These are phyloP conservation scores for Mortierella alpina DNA, from an alignment of 192 early-diverging fungal species.

Conservation along the genomic window DNA sequence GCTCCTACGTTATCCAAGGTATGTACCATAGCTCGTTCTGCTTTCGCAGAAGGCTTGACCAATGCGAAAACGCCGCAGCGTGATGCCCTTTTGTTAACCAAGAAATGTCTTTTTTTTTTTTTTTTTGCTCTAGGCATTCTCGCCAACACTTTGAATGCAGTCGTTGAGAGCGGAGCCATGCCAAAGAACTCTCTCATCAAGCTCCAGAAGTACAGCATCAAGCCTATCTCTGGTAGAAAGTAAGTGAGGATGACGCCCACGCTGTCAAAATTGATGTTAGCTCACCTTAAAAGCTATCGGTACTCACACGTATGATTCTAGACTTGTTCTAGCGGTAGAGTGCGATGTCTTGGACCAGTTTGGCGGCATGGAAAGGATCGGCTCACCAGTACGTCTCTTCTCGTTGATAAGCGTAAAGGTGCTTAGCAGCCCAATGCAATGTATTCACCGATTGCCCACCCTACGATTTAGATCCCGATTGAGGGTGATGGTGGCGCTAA, in stretches of 20 bases:
- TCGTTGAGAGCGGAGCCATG: constrained; percentile 59
- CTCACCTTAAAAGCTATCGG: too few relatives aligned
- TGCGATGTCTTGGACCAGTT: constrained; percentile 56
- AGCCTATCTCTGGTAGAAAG: constrained; percentile 63
- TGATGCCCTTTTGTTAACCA: too few relatives aligned
- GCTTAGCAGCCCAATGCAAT: neutral
- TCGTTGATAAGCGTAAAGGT: too few relatives aligned
- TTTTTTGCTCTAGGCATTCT: constrained; percentile 67
- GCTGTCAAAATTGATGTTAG: neutral
- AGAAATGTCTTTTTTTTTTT: neutral
- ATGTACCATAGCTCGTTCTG: neutral
- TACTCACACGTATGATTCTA: constrained; percentile 1
- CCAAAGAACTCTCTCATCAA: constrained; percentile 63
- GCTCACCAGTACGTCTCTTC: constrained; percentile 23
- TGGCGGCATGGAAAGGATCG: constrained; percentile 29
- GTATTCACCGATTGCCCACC: too few relatives aligned
- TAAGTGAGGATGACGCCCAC: constrained; percentile 7
- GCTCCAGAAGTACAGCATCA: constrained; percentile 61
- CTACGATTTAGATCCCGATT: neutral
- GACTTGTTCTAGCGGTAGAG: constrained; percentile 57
- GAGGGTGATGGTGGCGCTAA: neutral
- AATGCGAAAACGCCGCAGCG: too few relatives aligned
- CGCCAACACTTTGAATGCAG: constrained; percentile 59
- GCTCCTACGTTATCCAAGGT: constrained; percentile 74
- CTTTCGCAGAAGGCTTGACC: too few relatives aligned